phyloP scores from a whole-genome alignment of 1,139 yeast genomes.

The Lodderomyces parapsilosis region DNA sequence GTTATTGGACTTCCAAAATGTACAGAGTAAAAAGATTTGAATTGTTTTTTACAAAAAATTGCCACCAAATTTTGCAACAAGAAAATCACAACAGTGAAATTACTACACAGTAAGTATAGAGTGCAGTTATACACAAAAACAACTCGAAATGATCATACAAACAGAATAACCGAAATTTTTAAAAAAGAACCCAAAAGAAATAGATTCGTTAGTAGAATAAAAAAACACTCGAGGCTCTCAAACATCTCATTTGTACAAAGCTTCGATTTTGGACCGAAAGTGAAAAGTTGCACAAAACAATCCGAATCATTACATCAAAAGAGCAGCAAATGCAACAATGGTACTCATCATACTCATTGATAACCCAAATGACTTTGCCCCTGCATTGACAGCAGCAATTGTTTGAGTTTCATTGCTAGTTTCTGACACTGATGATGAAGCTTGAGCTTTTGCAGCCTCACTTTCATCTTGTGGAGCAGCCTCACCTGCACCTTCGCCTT shows the following conservation, averaged over 20 bases:
- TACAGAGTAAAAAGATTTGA: no score
- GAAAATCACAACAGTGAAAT: not conserved
- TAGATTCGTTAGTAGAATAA: not conserved
- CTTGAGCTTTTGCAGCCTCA: not conserved
- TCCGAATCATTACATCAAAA: not conserved
- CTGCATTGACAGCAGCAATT: slow-evolving; percentile 3
- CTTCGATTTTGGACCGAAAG: not conserved
- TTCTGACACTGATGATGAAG: not conserved
- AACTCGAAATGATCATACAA: not conserved
- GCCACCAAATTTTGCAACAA: not conserved
- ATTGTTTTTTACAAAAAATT: not conserved
- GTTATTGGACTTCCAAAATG: no score
- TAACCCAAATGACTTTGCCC: not conserved
- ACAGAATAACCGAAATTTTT: not conserved
- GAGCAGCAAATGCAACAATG: not conserved
- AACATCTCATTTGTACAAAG: no score
- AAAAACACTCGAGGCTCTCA: not conserved
- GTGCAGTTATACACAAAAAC: not conserved
- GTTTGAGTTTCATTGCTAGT: slow-evolving; percentile 1
- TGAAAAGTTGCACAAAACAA: not conserved
- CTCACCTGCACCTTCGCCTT: not conserved
- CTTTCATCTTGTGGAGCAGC: not conserved
- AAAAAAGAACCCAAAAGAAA: not conserved
- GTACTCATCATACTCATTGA: not conserved
- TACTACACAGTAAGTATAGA: no score